Evolutionary conservation across 139 green algal species (phyloP), one percentile per base, ranked within the genome.

Genomic region (Picochlorum costavermella): DNA sequence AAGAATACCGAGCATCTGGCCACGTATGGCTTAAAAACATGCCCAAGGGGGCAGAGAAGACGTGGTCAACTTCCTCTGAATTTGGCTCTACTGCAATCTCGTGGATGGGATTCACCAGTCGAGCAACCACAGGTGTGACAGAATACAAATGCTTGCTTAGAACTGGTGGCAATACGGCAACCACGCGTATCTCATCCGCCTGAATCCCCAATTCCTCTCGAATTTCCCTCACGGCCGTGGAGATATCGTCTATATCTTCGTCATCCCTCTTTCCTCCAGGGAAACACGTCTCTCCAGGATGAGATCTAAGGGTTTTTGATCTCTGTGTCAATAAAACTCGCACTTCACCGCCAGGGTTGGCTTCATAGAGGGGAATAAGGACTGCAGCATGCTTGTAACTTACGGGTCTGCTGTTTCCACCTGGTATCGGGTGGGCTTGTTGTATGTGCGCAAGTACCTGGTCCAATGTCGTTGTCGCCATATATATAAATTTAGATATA

Each of bases 231-330:
- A 88, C 56, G 1, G 86, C 86, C 9, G 81, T 88, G 12, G 64
- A 67, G 2, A 73, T 72, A 59, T 92, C 79, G 56, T 81, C 64
- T 1, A 16, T n/a, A 48, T 92, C 86, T 2, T 17, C 68, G 0
- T 60, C 49, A 44, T 92, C 86, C 0, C 78, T 64, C 65, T 89
- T 92, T 28, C 86, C 86, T 4, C 86, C 86, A 2, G 86, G 85
- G n/a, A 90, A 74, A 58, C 78, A 86, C 2, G 90, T 81, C 72
- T 92, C 84, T 10, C 80, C 80, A 75, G 69, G 36, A 69, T 58
- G 62, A 28, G 14, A 59, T 10, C n/a, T 44, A 9, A 61, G 30
- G 14, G 49, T 61, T 9, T 13, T 23, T 5, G 14, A 29, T 46
- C 56, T 44, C 56, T 61, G 56, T 11, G 83, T 90, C 2, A 90